A percentile compares a stretch with the other conserved stretches of the same genome.
These are phyloP conservation scores for Polytrichum formosum DNA, from an alignment of 225 moss, liverwort and hornwort genomes.

Conservation along the genomic window DNA sequence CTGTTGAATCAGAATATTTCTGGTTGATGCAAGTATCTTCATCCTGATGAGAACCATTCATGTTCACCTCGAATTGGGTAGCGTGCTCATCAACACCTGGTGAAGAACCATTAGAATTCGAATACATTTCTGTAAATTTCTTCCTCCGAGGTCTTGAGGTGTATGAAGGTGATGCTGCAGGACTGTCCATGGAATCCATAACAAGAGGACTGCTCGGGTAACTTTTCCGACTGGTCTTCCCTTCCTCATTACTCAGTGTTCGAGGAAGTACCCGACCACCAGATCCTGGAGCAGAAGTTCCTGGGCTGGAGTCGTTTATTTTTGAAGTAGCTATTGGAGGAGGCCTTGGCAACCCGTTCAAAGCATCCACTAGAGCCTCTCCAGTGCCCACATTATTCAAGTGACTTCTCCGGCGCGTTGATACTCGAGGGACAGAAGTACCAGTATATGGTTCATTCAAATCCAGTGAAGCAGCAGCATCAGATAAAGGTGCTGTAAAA, in stretches of 20 bases:
- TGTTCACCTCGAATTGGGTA: constrained; percentile 38
- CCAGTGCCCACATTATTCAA: constrained; percentile 39
- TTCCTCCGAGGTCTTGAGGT: constrained; percentile 25
- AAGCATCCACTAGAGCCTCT: constrained; percentile 29
- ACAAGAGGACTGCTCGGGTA: constrained; percentile 18
- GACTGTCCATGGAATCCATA: constrained; percentile 35
- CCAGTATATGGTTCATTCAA: constrained; percentile 46
- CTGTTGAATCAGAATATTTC: constrained; percentile 22
- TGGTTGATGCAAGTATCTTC: constrained; percentile 9
- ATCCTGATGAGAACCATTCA: constrained; percentile 26
- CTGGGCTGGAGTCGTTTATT: constrained; percentile 43
- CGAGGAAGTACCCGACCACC: background rate
- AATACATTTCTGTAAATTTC: constrained; percentile 15
- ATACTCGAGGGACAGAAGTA: constrained; percentile 21
- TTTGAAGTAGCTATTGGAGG: constrained; percentile 17
- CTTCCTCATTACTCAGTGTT: constrained; percentile 4
- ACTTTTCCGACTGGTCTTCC: background rate
- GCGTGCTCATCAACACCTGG: constrained; percentile 46
- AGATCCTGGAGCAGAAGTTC: constrained; percentile 25
- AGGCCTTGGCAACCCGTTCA: constrained; percentile 35
- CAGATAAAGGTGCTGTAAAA: constrained; percentile 36
- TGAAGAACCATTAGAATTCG: constrained; percentile 30
- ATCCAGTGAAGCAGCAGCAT: constrained; percentile 57
- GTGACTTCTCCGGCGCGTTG: constrained; percentile 12
- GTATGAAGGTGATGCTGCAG: constrained; percentile 25